Conservation (phyloP, 306 rosid genomes). For the Sicyos baderoa region DNA sequence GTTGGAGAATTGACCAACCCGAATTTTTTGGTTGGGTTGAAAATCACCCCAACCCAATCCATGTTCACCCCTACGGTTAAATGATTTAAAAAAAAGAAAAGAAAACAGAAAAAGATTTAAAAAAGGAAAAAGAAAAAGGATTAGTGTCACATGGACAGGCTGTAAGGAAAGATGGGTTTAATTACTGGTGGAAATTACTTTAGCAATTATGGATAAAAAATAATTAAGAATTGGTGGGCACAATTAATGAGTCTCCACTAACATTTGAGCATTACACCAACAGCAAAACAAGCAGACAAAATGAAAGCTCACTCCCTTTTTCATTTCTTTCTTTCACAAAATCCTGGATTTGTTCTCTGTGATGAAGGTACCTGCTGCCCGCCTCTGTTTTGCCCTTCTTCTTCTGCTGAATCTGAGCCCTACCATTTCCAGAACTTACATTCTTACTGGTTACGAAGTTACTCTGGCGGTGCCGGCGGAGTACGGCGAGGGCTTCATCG, state of each 20-base stretch:
- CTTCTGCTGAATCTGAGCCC: slow-evolving; percentile 30
- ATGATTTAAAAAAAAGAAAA: no score
- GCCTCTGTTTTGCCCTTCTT: slow-evolving; percentile 22
- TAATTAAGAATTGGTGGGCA: slow-evolving; percentile 2
- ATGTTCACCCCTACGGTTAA: no score
- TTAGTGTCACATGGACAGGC: slow-evolving; percentile 17
- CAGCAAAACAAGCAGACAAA: slow-evolving; percentile 2
- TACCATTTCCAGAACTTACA: slow-evolving; percentile 33
- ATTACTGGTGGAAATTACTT: slow-evolving; percentile 4
- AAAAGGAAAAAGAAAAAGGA: no score
- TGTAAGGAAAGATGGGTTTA: slow-evolving; percentile 9
- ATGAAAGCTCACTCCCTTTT: slow-evolving; percentile 38
- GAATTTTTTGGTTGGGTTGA: no score
- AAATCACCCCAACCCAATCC: no score
- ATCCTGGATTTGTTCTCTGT: slow-evolving; percentile 22
- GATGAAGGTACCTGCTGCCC: slow-evolving; percentile 46
- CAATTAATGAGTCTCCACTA: slow-evolving; percentile 16
- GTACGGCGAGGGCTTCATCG: slow-evolving; percentile 44
- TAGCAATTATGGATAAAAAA: slow-evolving; percentile 16
- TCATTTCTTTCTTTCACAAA: slow-evolving; percentile 29
- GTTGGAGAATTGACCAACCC: no score
- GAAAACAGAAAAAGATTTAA: no score
- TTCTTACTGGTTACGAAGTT: slow-evolving; percentile 38
- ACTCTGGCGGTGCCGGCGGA: slow-evolving; percentile 46
- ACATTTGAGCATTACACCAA: slow-evolving; percentile 1